Evolutionary conservation across 2,329 filamentous ascomycete species (phyloP), one percentile per base, ranked within the genome.

Genomic region (Aspergillus candidus): DNA sequence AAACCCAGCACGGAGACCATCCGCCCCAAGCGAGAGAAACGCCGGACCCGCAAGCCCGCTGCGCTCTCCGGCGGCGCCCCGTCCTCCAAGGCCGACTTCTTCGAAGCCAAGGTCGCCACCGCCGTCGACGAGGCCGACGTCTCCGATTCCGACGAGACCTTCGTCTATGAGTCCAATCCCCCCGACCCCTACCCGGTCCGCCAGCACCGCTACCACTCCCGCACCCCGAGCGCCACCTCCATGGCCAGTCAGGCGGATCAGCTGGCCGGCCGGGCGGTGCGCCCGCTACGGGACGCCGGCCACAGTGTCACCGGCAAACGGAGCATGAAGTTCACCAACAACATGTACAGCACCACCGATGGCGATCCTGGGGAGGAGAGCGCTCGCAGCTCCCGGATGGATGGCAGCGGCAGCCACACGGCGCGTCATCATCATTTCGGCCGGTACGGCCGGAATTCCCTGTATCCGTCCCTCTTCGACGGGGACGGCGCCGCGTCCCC

Each of bases 161-260:
- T 97, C 66, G 93, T 98, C 12, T 98, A 98, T 69, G 93, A 98
- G 67, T 97, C 93, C 18, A 98, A 98, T 60, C 93, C 91, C 8
- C 76, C 78, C 11, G 80, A 83, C 53, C 71, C 74, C 17, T 73
- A 65, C 45, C 68, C 76, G 27, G 53, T 60, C 33, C 72, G 78
- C 40, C 86, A 88, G 40, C 79, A 81, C 51, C 80, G 89, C 49
- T 88, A 91, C 66, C 91, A 97, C 68, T 97, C 91, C 14, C 82
- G 93, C 50, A 98, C 93, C 1, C 93, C 93, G 6, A 97, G 90
- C 66, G 86, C 89, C 35, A 94, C 91, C 4, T 97, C 91, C 11
- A 74, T 80, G 56, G 74, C 74, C 13, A 75, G 68, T 56, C 72
- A 67, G 53, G 68, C 66, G 45, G 68, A 75, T 46, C 65, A 74